Evolutionary conservation across 202 grass and related monocot species (phyloP).

Genomic region (Carex sylvatica): DNA sequence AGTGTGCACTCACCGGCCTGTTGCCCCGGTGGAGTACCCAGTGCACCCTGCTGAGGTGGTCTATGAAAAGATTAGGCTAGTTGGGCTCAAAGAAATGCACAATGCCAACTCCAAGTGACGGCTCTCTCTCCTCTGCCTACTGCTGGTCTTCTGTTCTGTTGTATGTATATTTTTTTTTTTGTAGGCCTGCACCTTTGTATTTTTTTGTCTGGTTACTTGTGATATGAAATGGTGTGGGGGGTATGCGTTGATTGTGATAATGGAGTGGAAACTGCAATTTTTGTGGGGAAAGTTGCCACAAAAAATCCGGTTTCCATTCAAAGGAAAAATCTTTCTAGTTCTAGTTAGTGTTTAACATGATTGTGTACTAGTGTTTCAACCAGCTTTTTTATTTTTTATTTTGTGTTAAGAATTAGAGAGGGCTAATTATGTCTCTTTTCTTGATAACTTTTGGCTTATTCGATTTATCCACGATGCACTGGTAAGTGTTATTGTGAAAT

Average conservation of each 20-base stretch:
- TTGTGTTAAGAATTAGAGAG: background rate
- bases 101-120: constrained; percentile 24
- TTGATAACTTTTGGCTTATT: no score
- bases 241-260: background rate
- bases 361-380: background rate
- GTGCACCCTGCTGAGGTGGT: constrained; percentile 42
- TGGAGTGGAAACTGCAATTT: constrained; percentile 64
- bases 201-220: background rate
- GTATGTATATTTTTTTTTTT: constrained; percentile 25
- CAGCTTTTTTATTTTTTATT: background rate
- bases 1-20: constrained; percentile 35
- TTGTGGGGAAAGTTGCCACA: constrained; percentile 43
- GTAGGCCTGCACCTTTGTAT: background rate
- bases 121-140: background rate
- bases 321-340: constrained; percentile 18
- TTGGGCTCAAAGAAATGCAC: constrained; percentile 38
- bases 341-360: background rate
- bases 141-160: background rate
- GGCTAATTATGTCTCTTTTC: background rate
- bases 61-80: constrained; percentile 72
- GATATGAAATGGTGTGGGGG: background rate
- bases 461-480: no score
- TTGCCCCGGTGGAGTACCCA: constrained; percentile 69
- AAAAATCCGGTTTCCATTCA: constrained; percentile 55
- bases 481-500: no score